Conservation (phyloP, 202 grass and related monocot genomes). For the Elaeis oleifera region DNA sequence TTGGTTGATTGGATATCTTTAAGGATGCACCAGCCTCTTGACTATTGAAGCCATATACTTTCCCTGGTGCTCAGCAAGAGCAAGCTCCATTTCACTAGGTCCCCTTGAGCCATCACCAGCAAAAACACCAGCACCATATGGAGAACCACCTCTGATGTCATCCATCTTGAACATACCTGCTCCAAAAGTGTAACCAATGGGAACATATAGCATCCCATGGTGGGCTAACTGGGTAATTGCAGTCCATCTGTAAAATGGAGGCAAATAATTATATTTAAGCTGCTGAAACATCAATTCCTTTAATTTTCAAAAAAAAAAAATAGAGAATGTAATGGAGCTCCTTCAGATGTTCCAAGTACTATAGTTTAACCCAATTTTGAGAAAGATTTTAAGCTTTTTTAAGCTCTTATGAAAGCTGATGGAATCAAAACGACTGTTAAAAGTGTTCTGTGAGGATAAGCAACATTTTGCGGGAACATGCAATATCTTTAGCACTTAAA, state of each 20-base stretch:
- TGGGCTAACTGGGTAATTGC: slow-evolving; percentile 92
- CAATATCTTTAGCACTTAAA: no score
- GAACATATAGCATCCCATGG: slow-evolving; percentile 96
- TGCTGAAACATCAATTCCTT: no score
- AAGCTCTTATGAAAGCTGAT: no score
- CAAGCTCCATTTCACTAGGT: slow-evolving; percentile 66
- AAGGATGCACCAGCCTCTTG: slow-evolving; percentile 49
- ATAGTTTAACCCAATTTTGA: no score
- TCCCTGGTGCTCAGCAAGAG: slow-evolving; percentile 88
- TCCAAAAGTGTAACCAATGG: slow-evolving; percentile 94
- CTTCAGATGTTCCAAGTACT: no score
- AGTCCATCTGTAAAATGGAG: slow-evolving; percentile 53
- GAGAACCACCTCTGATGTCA: slow-evolving; percentile 86
- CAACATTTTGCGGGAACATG: no score
- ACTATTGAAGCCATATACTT: slow-evolving; percentile 91
- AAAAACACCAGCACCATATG: slow-evolving; percentile 89
- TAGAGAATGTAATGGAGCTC: no score
- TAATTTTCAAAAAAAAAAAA: no score
- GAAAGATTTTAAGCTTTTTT: no score
- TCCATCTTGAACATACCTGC: slow-evolving; percentile 90
- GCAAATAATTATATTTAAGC: no score
- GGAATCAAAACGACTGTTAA: no score
- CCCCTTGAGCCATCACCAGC: slow-evolving; percentile 83
- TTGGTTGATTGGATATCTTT: slow-evolving; percentile 19
- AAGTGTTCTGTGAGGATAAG: no score